These are phyloP conservation scores for Brachypodium distachyon DNA, from an alignment of 202 grass and related monocot species.

Conservation along the genomic window DNA sequence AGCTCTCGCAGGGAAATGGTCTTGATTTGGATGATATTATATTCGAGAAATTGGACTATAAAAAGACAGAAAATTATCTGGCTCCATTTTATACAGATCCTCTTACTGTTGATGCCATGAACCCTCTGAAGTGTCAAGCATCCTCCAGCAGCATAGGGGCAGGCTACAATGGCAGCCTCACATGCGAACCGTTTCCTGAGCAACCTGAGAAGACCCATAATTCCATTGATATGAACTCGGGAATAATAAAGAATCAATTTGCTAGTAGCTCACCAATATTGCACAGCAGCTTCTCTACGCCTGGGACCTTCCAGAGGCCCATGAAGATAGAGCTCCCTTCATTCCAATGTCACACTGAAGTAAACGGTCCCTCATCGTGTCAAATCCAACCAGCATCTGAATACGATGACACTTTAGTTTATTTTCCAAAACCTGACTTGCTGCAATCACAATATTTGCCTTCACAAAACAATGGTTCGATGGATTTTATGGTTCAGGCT, in stretches of 20 bases:
- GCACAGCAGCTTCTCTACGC: conserved; percentile 37
- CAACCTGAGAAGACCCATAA: background rate
- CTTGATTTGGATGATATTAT: background rate
- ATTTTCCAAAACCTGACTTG: conserved; percentile 3
- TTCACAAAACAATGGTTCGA: background rate
- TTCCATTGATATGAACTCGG: conserved; percentile 1
- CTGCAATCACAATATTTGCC: background rate
- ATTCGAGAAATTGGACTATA: conserved; percentile 18
- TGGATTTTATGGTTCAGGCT: background rate
- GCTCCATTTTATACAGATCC: background rate
- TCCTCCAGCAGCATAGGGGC: conserved; percentile 1
- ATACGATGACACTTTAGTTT: background rate
- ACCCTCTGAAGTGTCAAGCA: background rate
- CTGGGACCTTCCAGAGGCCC: conserved; percentile 5
- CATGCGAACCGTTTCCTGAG: background rate
- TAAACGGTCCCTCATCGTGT: background rate
- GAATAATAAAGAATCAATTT: background rate
- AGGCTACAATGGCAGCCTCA: background rate
- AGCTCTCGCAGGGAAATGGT: conserved; percentile 9
- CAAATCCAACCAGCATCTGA: background rate
- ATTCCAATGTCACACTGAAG: conserved; percentile 38
- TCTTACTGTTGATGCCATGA: background rate
- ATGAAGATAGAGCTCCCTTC: conserved; percentile 52
- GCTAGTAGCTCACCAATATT: background rate
- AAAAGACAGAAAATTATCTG: background rate